A percentile compares a stretch with the other conserved stretches of the same genome.
These are phyloP conservation scores for Pythium myriotylum DNA, from an alignment of 352 stramenopile genomes.

Conservation along the genomic window DNA sequence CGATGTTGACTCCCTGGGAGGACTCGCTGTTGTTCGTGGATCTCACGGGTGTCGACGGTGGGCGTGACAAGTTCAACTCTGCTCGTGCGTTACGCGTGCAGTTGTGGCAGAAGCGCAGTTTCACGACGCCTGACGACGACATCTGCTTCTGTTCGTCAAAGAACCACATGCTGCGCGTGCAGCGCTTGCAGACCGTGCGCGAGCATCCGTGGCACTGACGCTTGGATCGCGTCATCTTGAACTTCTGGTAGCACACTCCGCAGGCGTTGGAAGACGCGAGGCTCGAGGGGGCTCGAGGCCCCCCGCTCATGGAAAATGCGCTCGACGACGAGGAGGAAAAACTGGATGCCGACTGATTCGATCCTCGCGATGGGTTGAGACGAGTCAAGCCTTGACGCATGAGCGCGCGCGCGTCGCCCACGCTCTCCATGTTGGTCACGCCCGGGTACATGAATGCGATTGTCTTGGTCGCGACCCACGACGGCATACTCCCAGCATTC, in stretches of 20 bases:
- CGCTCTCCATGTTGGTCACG: constrained; percentile 38
- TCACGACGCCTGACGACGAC: constrained; percentile 30
- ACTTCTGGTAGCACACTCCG: constrained; percentile 41
- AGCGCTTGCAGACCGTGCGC: constrained; percentile 36
- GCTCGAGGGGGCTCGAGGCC: constrained; percentile 5
- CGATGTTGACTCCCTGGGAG: constrained; percentile 2
- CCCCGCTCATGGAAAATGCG: not conserved
- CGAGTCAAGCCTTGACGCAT: constrained; percentile 29
- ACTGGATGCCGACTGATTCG: constrained; percentile 3
- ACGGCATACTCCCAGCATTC: constrained; percentile 37
- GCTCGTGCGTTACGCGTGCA: constrained; percentile 33
- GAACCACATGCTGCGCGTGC: constrained; percentile 36
- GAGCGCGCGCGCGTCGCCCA: constrained; percentile 35
- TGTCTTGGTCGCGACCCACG: constrained; percentile 42
- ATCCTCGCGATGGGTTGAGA: constrained; percentile 17
- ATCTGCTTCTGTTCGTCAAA: constrained; percentile 39
- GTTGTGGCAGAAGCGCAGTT: constrained; percentile 41
- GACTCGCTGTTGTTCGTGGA: constrained; percentile 13
- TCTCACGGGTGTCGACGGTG: not conserved
- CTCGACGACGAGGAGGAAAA: constrained; percentile 18
- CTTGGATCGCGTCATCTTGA: constrained; percentile 41
- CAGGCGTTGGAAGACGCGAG: constrained; percentile 28
- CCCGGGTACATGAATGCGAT: constrained; percentile 40
- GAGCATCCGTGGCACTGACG: constrained; percentile 34
- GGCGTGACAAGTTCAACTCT: constrained; percentile 16